Evolutionary conservation across 1,284 basidiomycete species (phyloP).

Genomic region (Trichosporon faecale): DNA sequence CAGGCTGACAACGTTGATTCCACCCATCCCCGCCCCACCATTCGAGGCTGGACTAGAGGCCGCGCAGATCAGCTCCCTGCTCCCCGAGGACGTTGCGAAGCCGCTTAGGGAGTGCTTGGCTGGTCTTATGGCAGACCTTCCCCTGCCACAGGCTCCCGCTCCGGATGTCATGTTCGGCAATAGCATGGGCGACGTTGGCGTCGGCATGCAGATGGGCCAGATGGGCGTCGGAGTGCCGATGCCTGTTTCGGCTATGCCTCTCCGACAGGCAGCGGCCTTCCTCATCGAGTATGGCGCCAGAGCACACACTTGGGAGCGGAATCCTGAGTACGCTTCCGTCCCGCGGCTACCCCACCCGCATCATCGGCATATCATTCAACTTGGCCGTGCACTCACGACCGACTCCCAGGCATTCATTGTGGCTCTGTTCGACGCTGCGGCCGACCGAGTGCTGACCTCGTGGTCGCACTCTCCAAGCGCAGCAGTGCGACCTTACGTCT

Average conservation of each 20-base stretch:
- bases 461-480: slow-evolving; percentile 7
- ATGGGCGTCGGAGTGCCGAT: background rate
- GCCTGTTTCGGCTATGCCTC: slow-evolving; percentile 19
- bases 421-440: slow-evolving; percentile 19
- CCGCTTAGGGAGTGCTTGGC: slow-evolving; percentile 39
- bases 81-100: slow-evolving; percentile 37
- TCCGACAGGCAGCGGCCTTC: slow-evolving; percentile 25
- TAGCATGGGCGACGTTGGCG: background rate
- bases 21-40: slow-evolving; percentile 42
- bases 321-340: slow-evolving; percentile 3
- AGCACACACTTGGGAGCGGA: slow-evolving; percentile 19
- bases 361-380: slow-evolving; percentile 17
- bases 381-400: slow-evolving; percentile 19
- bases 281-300: slow-evolving; percentile 30
- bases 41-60: slow-evolving; percentile 46
- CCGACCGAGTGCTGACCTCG: background rate
- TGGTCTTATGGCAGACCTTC: slow-evolving; percentile 44
- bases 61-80: slow-evolving; percentile 31
- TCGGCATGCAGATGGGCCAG: background rate
- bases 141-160: slow-evolving; percentile 19
- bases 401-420: slow-evolving; percentile 22
- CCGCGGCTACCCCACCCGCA: slow-evolving; percentile 21
- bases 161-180: slow-evolving; percentile 9
- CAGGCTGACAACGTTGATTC: slow-evolving; percentile 31
- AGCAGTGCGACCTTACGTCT: slow-evolving; percentile 23